Evolutionary conservation across 75 land plant genomes (phyloP), one percentile per base, ranked within the genome.

Genomic region (Larix kaempferi): DNA sequence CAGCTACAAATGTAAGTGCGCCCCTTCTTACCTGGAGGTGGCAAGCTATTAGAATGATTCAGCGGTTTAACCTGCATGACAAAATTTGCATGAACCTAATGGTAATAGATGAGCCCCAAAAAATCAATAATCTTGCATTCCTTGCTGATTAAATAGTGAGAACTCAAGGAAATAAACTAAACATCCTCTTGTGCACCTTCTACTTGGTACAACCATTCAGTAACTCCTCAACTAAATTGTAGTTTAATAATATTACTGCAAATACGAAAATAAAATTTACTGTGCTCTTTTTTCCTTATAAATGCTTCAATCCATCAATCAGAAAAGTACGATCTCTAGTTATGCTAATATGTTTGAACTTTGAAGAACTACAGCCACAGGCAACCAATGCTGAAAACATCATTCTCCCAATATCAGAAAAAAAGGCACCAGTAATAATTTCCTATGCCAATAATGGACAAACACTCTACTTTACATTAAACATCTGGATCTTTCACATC

Each of bases 11-110:
- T 94, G 74, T 96, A 94, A 55, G 98, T 86, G 57, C 98, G 86
- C 11, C 99, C 99, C 79, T 94, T 96, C 82, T 96, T 96, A 17
- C 99, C 99, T 22, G 99, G 99, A 78, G 99, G 91, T 54, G 99
- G 99, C 76, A 96, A 80, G 35, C 78, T 81, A 80, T 94, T 94
- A 60, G 93, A 89, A 74, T 94, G 99, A 52, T 89, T 67, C 56
- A 84, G 64, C 23, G 98, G 98, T 78, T 96, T 96, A 52, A 96
- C 87, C 99, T 96, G 90, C 57, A 55, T 56, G 59, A 67, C 33
- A 37, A 21, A 13, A 69, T 21, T 41, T 69, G 12, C 49, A 7
- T 39, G 2, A 65, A 37, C 1, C 22, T n/a, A 69, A 67, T 7
- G 23, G 73, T 69, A 21, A 69, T 1, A 41, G n/a, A 69, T 11